Base-by-base conservation (phyloP, 1,139 yeast genomes). In the Candida pseudoviswanathii region DNA sequence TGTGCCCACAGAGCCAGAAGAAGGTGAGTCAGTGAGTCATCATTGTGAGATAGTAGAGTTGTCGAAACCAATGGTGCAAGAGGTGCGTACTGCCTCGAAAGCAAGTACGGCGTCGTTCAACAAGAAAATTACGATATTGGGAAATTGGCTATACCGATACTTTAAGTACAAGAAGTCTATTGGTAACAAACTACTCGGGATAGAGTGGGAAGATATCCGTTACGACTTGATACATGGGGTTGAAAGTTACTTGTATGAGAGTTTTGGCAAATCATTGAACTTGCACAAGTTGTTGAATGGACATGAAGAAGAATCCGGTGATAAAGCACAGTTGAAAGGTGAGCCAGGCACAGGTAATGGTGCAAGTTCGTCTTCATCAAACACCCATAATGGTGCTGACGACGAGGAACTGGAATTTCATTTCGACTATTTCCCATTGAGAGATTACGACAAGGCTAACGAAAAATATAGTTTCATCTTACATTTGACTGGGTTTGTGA, bases 161-260 rank as follows among this genome's bases (percentile, higher is more conserved):
- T 75, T 76, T 60, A 73, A 66, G 48, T 73, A 73, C 52, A 75
- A 71, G 48, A 73, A 71, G 53, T 61, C 71, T 2, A 62, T 66
- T n/a, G 68, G 69, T 2, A 71, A 71, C 58, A 75, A 75, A 29
- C 58, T 75, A 22, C 52, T 74, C 29, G 78, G 73, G 1, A 70
- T 76, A 58, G 80, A 74, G 58, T 76, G 79, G 80, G 80, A 76
- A 51, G 77, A 72, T 48, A 68, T 75, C 39, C 60, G 80, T 34
- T 65, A 69, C 47, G 81, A 76, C 41, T 57, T 75, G 41, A 55
- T 68, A 3, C 64, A 66, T 50, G 79, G 79, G 2, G 58, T 73
- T 16, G 81, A 76, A 51, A 60, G 63, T 8, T 64, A 65, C 44
- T 48, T 71, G 38, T 73, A 74, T 56, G 66, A 65, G 45, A 69